Evolutionary conservation across 192 early-diverging fungal species (phyloP), one percentile per base, ranked within the genome.

Genomic region (Coemansia sp.): DNA sequence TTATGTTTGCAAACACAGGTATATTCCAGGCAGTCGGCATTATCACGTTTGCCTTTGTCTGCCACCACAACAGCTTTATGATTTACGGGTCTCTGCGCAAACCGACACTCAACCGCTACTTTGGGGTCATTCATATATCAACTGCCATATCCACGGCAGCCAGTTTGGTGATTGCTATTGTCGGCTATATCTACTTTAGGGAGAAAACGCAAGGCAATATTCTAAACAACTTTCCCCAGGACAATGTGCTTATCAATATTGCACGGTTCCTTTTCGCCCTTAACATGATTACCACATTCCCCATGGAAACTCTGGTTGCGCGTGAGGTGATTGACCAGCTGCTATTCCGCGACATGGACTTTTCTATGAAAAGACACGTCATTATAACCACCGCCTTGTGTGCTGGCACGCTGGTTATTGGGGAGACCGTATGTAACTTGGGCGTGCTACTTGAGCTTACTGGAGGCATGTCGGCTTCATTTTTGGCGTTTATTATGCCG

Each of bases 221-320:
- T 28, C 61, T 94, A 17, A 94, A 92, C 76, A 93, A 91, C 69
- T 96, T 96, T 64, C 82, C 91, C 6, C 70, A 79, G 39, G 81
- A 90, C 65, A 82, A 88, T 56, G 39, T 82, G 20, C 68, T 92
- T 21, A 94, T 94, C 69, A 94, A 93, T 70, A 72, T 90, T 54
- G 89, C 93, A 20, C 84, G 93, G 9, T 80, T 93, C 41, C 82
- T 82, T 26, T 94, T 96, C 69, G 93, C 87, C 4, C 80, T 93
- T 21, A 94, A 96, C 80, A 96, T 96, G 93, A 93, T 96, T 49
- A 87, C 93, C 6, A 94, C 93, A 20, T 84, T 92, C 39, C 93
- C 93, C 3, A 80, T 93, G 66, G 93, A 96, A 53, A 81, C 85
- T 6, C 90, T 96, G 73, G 93, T 96, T 28, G 90, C 89, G 46